A percentile compares a stretch with the other conserved stretches of the same genome.
Evolutionary conservation across 1,284 basidiomycete species (phyloP).

Genomic region (Leccinum subatratum): DNA sequence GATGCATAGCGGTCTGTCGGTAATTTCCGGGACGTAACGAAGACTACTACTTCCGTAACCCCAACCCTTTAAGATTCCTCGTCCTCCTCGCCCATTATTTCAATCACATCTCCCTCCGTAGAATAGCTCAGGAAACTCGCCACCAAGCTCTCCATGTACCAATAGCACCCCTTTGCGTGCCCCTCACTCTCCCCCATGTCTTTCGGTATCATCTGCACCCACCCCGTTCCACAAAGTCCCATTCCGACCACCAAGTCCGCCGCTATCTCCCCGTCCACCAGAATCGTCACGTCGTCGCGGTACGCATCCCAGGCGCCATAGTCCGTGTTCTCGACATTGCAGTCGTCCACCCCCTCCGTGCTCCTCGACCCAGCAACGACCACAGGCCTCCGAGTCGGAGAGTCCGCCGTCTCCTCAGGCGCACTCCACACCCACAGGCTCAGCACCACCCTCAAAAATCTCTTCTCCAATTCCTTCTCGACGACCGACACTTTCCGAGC

Average conservation of each 20-base stretch:
- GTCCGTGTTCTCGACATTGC: not conserved
- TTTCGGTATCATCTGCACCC: conserved; percentile 50
- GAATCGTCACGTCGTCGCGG: conserved; percentile 49
- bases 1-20: conserved; percentile 24
- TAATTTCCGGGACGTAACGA: not conserved
- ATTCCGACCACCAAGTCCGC: conserved; percentile 46
- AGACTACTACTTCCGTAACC: not conserved
- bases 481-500: conserved; percentile 24
- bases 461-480: conserved; percentile 19
- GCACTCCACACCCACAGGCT: conserved; percentile 26
- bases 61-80: not conserved
- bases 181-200: conserved; percentile 12
- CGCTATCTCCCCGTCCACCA: conserved; percentile 43
- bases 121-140: conserved; percentile 29
- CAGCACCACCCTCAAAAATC: conserved; percentile 25
- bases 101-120: conserved; percentile 17
- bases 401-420: conserved; percentile 22
- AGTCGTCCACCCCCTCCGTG: not conserved
- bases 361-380: conserved; percentile 16
- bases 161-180: conserved; percentile 19
- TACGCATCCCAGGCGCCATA: conserved; percentile 41
- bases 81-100: conserved; percentile 4
- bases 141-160: conserved; percentile 30
- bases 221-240: conserved; percentile 42
- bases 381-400: conserved; percentile 16